Base-by-base conservation (phyloP, 108 stramenopile genomes). In the Nitzschia inconspicua region DNA sequence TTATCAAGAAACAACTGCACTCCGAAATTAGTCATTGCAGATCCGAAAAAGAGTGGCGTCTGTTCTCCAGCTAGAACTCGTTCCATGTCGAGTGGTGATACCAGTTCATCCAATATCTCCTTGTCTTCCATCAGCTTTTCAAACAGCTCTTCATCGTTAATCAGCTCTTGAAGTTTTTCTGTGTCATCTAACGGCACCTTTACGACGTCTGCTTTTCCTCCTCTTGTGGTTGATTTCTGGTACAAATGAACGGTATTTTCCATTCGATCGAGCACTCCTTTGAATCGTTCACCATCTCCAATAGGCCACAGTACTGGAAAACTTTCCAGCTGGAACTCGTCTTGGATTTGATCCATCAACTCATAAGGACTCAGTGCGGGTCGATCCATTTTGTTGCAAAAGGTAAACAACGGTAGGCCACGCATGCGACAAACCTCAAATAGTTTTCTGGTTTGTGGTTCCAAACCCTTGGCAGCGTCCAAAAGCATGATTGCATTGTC, bases 401-500 rank as follows among this genome's bases (percentile, higher is more conserved):
- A 97, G 6, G 96, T 95, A 78, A 96, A 93, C 5, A 86, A 61
- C 3, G 87, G 86, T 37, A 93, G 54, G 10, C 58, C 43, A 10
- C 85, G 66, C 80, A 86, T 68, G 4, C 79, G 70, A 56, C 75
- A 75, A 8, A 95, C 93, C 66, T 94, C 93, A 63, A 97, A 97
- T 3, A 97, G 62, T 63, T 97, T 97, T 27, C 94, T 78, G 8
- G 96, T 97, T 66, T 95, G 96, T 16, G 95, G 94, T 76, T 97
- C 96, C 29, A 97, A 62, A 11, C 96, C 96, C 65, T 97, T 97
- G 37, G 94, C 95, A 8, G 83, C 95, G 65, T 97, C 96, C 43
- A 97, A 76, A 22, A 97, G 73, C 96, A 97, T 97, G 39, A 97
- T 82, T 4, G 92, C 90, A 71, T 97, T 97, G 68, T 97, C 96